Evolutionary conservation across 176 grass and related monocot species (phyloP), one percentile per base, ranked within the genome.

Genomic region (Cenchrus purpureus): DNA sequence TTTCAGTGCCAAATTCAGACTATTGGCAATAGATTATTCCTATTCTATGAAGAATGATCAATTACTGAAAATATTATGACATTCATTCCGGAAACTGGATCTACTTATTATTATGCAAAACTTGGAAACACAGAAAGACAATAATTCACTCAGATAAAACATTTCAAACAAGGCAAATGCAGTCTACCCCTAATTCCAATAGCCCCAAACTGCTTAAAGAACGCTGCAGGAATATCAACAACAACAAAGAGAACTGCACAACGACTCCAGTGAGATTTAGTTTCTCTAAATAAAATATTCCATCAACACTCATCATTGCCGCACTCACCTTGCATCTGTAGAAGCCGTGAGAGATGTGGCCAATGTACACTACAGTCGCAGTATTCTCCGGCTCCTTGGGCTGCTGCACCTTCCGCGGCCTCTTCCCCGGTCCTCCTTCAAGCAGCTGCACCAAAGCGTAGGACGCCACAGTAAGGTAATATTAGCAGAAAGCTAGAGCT

Each of bases 261-360:
- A 76, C 8, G 7, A 2, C 19, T 40, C 3, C 12, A 2, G 16
- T 50, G 58, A 9, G 20, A 3, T 37, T 76, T 43, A 2, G 5
- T 57, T 28, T n/a, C 14, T 28, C 17, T 46, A 59, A 37, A 22
- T 58, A 15, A 6, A 32, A 29, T 45, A 25, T 25, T 25, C 2
- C 15, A 46, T 20, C 29, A 29, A 6, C 6, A 6, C 22, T 55
- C 52, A 71, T 28, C 59, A 0, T 4, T 9, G 2, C 2, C 12
- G 28, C 7, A 40, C 4, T 10, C 17, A 98, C 96, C 96, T 89
- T 92, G 53, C 93, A 98, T 98, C 89, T 98, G 77, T 98, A 98
- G 78, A 98, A 98, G 12, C 96, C 96, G 68, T 98, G 93, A 71
- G 93, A 93, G 29, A 98, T 95, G 73, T 98, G 96, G 6, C 93